Conservation (phyloP, 2,329 filamentous ascomycete genomes). For the Sporothrix globosa region DNA sequence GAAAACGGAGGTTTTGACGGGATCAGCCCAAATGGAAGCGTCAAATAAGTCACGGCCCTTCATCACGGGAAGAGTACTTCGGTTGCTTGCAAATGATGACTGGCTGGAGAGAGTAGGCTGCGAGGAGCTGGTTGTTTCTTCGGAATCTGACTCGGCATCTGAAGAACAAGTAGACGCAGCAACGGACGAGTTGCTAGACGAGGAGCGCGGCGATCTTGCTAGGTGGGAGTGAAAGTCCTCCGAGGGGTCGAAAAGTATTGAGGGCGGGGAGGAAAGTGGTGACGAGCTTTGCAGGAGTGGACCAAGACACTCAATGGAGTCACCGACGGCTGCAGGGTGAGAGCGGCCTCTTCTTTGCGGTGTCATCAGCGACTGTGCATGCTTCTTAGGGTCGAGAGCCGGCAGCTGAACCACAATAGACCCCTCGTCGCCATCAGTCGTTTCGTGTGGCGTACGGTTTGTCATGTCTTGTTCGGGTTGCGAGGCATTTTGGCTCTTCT, state of each 20-base stretch:
- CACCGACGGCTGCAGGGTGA: constrained; percentile 34
- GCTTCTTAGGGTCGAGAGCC: constrained; percentile 13
- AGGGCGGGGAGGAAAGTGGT: constrained; percentile 61
- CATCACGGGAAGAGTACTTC: constrained; percentile 58
- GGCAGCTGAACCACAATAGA: constrained; percentile 33
- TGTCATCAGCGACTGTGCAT: constrained; percentile 35
- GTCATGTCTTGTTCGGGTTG: not conserved
- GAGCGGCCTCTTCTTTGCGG: constrained; percentile 35
- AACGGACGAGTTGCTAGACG: constrained; percentile 44
- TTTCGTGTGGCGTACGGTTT: not conserved
- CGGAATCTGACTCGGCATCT: constrained; percentile 42
- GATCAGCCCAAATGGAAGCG: constrained; percentile 69
- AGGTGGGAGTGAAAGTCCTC: constrained; percentile 40
- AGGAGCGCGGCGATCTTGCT: constrained; percentile 45
- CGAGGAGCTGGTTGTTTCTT: constrained; percentile 50
- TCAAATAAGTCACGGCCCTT: constrained; percentile 75
- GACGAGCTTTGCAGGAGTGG: constrained; percentile 50
- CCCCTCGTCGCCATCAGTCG: not conserved
- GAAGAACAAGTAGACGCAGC: constrained; percentile 26
- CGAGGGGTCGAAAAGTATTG: constrained; percentile 57
- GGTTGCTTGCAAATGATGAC: constrained; percentile 39
- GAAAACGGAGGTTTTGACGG: constrained; percentile 69
- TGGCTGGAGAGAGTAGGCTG: constrained; percentile 44
- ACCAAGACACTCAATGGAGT: constrained; percentile 35
- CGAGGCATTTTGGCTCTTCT: not conserved